Evolutionary conservation across 208 protist species (phyloP).

Genomic region (Plasmodiophora brassicae): DNA sequence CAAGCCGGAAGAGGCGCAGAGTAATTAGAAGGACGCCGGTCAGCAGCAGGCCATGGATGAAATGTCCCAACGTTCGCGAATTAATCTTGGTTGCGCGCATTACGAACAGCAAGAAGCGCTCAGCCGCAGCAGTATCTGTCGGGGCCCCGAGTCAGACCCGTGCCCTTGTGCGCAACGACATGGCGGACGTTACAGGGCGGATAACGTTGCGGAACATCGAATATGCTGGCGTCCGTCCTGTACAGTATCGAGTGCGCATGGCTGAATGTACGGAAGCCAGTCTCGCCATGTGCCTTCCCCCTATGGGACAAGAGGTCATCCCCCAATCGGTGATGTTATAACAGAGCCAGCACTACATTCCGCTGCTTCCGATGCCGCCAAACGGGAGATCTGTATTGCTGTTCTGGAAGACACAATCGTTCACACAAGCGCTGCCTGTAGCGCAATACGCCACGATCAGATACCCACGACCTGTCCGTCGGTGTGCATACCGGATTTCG

Average conservation of each 20-base stretch:
- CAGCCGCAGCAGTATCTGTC: too few species aligned
- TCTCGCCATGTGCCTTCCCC: neutral
- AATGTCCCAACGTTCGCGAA: too few species aligned
- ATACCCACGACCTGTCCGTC: neutral
- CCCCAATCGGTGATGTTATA: neutral
- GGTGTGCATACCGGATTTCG: neutral
- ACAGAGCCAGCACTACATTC: neutral
- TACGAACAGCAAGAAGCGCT: too few species aligned
- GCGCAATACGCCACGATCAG: neutral
- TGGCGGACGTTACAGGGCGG: neutral
- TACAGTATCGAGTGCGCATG: neutral
- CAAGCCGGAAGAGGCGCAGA: too few species aligned
- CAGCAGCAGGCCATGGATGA: too few species aligned
- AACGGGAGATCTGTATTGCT: neutral
- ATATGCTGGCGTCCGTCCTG: neutral
- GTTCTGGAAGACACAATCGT: slow-evolving; percentile 4
- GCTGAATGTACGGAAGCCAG: neutral
- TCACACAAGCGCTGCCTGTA: slow-evolving; percentile 11
- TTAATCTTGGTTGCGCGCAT: too few species aligned
- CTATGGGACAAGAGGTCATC: neutral
- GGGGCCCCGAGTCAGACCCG: too few species aligned
- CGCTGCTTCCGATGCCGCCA: neutral
- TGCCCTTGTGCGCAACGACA: too few species aligned
- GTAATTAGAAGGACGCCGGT: too few species aligned
- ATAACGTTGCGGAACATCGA: neutral